Base-by-base conservation (phyloP, 768 basidiomycete species). In the Termitomyces sp. region DNA sequence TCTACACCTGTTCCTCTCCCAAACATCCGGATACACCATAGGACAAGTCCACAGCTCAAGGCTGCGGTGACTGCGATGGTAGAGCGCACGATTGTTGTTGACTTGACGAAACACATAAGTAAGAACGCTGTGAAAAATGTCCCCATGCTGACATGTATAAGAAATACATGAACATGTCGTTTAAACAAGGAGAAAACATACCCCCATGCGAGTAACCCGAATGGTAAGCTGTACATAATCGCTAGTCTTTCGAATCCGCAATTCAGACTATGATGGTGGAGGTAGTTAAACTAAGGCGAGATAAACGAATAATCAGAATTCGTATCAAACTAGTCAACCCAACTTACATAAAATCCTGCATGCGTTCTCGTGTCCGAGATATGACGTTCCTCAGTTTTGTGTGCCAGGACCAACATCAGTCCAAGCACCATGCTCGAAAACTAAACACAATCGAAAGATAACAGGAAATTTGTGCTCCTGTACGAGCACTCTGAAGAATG, bases 361-460 rank as follows among this genome's bases (percentile, higher is more conserved):
- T 64, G 5, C 52, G 3, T 34, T 34, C 12, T 12, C 33, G 33
- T n/a, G 2, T 41, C 50, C 4, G 71, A 70, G 3, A 8, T 4
- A 7, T 34, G 31, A 13, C 31, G 31, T 20, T 9, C 18, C 7
- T 18, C 18, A 18, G 37, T 7, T 37, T 18, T 37, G 37, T 37
- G 37, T 6, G 16, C 5, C 15, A 5, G 37, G 37, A 4, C 37
- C 13, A 37, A 37, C 37, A 37, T 37, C 16, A 37, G 18, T 18
- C 16, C 37, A 37, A 37, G 37, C 39, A 81, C 64, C 59, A 79
- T 75, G 51, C 75, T 75, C 1, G 73, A 73, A 47, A 59, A 54
- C 72, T 77, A 45, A 72, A 63, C 12, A 79, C 62, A 4, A 76
- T 68, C 1, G 82, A 83, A 29, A 74, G 56, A 55, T 81, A 82